Conservation (phyloP, 2,329 filamentous ascomycete species). For the Tolypocladium paradoxum region DNA sequence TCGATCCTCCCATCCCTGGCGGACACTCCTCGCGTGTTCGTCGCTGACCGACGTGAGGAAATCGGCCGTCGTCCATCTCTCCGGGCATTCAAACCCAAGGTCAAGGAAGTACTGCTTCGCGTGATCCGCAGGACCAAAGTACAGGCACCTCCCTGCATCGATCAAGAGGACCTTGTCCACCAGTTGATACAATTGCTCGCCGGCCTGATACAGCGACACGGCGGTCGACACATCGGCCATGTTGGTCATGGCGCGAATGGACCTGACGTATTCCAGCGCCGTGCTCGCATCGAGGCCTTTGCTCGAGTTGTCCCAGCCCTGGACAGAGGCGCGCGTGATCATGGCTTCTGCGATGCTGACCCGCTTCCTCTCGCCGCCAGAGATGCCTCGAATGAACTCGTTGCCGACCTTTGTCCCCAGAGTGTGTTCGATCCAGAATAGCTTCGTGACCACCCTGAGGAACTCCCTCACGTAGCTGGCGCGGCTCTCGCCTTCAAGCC, state of each 20-base stretch:
- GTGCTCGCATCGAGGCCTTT: slow-evolving; percentile 63
- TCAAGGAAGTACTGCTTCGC: slow-evolving; percentile 59
- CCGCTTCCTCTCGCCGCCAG: slow-evolving; percentile 59
- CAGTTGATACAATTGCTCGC: slow-evolving; percentile 52
- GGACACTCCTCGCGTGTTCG: slow-evolving; percentile 57
- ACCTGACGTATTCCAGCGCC: slow-evolving; percentile 60
- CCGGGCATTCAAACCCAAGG: slow-evolving; percentile 63
- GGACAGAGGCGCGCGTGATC: slow-evolving; percentile 46
- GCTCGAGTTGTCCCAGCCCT: slow-evolving; percentile 67
- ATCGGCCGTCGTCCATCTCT: slow-evolving; percentile 61
- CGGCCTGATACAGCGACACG: slow-evolving; percentile 63
- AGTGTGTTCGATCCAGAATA: slow-evolving; percentile 63
- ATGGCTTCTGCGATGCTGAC: slow-evolving; percentile 65
- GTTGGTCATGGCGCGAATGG: slow-evolving; percentile 52
- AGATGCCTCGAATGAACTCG: slow-evolving; percentile 52
- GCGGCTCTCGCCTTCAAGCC: slow-evolving; percentile 50
- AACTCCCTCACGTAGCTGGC: slow-evolving; percentile 42
- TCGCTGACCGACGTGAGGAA: slow-evolving; percentile 74
- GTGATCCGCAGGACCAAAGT: slow-evolving; percentile 52
- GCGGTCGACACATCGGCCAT: slow-evolving; percentile 62
- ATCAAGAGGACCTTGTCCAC: slow-evolving; percentile 74
- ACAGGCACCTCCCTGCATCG: slow-evolving; percentile 60
- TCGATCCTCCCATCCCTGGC: slow-evolving; percentile 51
- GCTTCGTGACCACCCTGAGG: slow-evolving; percentile 51
- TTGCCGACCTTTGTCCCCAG: slow-evolving; percentile 59